Base-by-base conservation (phyloP, 2,329 filamentous ascomycete genomes). In the Talaromyces sp. region DNA sequence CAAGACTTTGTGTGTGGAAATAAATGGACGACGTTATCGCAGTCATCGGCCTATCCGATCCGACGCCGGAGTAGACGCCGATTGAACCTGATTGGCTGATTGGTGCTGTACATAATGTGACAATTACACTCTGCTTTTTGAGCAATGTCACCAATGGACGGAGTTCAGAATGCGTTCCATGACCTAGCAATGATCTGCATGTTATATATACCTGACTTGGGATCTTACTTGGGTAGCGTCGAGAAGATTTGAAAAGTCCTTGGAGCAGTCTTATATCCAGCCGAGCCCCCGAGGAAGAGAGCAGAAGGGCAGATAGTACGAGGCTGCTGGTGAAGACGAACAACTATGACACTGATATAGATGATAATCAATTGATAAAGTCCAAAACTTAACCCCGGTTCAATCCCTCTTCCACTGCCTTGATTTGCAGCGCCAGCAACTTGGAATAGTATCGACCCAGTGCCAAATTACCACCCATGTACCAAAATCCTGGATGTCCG, bases 401-500 rank as follows among this genome's bases (percentile, higher is more conserved):
- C 60, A 69, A 55, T 2, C 71, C 71, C 54, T 66, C 72, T 64
- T 80, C 75, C 14, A 77, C 56, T 0, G 73, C 80, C 70, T 81
- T 81, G 58, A 83, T 82, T 72, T 82, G 79, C 67, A 84, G 68
- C 6, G 81, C 82, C 69, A 84, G 65, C 33, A 79, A 52, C 44
- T 79, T 80, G 0, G 86, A 88, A 67, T 81, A 89, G 63, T 86
- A 88, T 56, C 87, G 77, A 66, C 84, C 86, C 63, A 89, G 72
- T 0, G 85, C 85, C 39, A 89, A 69, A 68, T 88, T 89, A 0
- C 87, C 87, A 0, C 86, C 87, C 68, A 87, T 85, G 66, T 87
- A 85, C 87, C 86, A 90, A 65, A 89, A 85, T 0, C 86, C 86
- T 0, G 84, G 85, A 61, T 88, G 86, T 0, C 86, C 86, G 18